Conservation (phyloP, 768 basidiomycete species). For the Cantharellus anzutake region DNA sequence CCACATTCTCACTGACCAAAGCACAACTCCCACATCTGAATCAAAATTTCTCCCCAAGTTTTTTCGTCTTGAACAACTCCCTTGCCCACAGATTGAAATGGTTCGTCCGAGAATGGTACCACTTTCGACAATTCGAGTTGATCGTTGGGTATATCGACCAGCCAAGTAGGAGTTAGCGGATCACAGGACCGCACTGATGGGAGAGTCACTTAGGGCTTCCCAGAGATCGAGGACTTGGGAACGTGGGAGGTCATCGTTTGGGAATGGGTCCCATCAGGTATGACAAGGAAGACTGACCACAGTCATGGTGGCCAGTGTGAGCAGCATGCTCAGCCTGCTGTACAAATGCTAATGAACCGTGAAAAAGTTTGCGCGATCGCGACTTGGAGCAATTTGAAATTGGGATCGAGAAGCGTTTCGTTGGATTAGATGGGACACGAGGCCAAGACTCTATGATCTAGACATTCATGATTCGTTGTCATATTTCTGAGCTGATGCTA, state of each 20-base stretch:
- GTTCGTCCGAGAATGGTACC: slow-evolving; percentile 61
- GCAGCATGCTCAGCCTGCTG: slow-evolving; percentile 88
- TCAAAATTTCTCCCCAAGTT: slow-evolving; percentile 50
- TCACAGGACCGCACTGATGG: slow-evolving; percentile 42
- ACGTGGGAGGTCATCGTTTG: slow-evolving; percentile 41
- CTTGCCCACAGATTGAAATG: slow-evolving; percentile 65
- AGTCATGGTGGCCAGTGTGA: slow-evolving; percentile 35
- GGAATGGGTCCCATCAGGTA: slow-evolving; percentile 50
- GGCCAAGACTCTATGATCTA: not conserved
- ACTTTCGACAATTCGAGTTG: slow-evolving; percentile 73
- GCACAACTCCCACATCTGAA: slow-evolving; percentile 63
- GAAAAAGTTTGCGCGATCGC: not conserved
- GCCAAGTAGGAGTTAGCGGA: slow-evolving; percentile 53
- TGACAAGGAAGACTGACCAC: slow-evolving; percentile 87
- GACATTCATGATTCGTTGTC: too few species aligned
- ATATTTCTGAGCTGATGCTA: not conserved
- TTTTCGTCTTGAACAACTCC: slow-evolving; percentile 68
- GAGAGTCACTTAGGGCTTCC: slow-evolving; percentile 86
- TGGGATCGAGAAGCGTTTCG: not conserved
- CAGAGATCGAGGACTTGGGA: slow-evolving; percentile 43
- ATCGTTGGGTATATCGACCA: slow-evolving; percentile 69
- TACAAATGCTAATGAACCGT: not conserved
- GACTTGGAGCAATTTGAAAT: not conserved
- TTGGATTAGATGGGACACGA: not conserved
- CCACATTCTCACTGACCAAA: slow-evolving; percentile 47